phyloP scores from a whole-genome alignment of 2,329 filamentous ascomycete genomes.

The Colletotrichum salicis region DNA sequence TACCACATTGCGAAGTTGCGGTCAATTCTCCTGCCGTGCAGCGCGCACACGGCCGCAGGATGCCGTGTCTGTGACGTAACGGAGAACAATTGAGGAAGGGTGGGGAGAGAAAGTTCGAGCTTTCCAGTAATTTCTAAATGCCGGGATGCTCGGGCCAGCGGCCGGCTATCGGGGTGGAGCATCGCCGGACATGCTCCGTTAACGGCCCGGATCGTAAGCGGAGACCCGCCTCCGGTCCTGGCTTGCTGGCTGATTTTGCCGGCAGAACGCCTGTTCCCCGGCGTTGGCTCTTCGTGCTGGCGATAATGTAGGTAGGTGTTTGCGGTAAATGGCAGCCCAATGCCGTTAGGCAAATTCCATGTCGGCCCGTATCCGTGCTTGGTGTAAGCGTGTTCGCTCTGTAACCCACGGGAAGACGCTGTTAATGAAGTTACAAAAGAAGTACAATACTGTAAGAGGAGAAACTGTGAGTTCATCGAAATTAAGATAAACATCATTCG shows the following conservation, averaged over 20 bases:
- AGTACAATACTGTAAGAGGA: conserved; percentile 86
- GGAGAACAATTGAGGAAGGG: not conserved
- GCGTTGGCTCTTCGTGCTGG: conserved; percentile 79
- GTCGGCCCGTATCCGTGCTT: conserved; percentile 77
- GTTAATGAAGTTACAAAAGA: conserved; percentile 84
- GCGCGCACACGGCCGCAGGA: conserved; percentile 8
- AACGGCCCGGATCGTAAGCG: not conserved
- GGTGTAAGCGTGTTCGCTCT: conserved; percentile 70
- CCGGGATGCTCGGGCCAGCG: conserved; percentile 16
- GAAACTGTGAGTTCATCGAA: conserved; percentile 52
- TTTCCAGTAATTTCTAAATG: conserved; percentile 35
- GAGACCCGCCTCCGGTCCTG: not conserved
- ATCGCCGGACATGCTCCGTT: not conserved
- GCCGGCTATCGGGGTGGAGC: not conserved
- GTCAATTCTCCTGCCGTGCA: not conserved
- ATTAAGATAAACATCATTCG: conserved; percentile 59
- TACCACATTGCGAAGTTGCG: not conserved
- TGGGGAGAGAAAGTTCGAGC: conserved; percentile 10
- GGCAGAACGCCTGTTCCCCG: conserved; percentile 81
- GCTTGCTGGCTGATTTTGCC: conserved; percentile 37
- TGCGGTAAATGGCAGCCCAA: conserved; percentile 75
- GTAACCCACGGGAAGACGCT: conserved; percentile 85
- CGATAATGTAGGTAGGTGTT: conserved; percentile 89
- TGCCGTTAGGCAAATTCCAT: conserved; percentile 78
- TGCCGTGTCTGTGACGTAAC: conserved; percentile 33